Conservation (phyloP, 2,329 filamentous ascomycete species). For the Colletotrichum sp. region DNA sequence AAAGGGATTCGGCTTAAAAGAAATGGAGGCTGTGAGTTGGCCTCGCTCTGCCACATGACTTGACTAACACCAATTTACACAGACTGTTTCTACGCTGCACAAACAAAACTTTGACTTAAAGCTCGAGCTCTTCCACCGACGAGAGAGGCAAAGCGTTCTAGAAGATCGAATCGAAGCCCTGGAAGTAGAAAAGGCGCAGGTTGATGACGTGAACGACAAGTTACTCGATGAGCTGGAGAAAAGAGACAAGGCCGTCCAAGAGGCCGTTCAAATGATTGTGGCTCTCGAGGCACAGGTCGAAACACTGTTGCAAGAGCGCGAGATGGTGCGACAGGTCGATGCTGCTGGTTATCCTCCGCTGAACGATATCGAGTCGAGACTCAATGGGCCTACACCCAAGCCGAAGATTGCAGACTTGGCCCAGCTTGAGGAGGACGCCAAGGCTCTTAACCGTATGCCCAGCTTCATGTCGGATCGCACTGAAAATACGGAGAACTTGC, state of each 20-base stretch:
- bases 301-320: constrained; percentile 56
- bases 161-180: constrained; percentile 63
- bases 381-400: constrained; percentile 6
- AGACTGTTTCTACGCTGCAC: constrained; percentile 71
- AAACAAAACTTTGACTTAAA: constrained; percentile 83
- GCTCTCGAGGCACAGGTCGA: constrained; percentile 66
- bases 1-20: constrained; percentile 66
- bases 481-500: constrained; percentile 64
- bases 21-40: constrained; percentile 66
- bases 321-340: constrained; percentile 58
- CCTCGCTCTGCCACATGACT: background rate
- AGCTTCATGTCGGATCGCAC: constrained; percentile 68
- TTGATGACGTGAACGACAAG: constrained; percentile 63
- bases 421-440: constrained; percentile 34
- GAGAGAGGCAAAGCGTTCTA: constrained; percentile 65
- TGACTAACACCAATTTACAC: constrained; percentile 4
- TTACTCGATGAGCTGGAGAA: constrained; percentile 67
- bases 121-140: constrained; percentile 72
- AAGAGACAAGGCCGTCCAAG: constrained; percentile 72
- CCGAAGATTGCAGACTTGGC: constrained; percentile 24
- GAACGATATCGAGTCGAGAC: constrained; percentile 32
- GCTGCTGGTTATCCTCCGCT: constrained; percentile 39
- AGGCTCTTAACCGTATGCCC: constrained; percentile 61
- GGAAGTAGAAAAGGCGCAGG: constrained; percentile 57
- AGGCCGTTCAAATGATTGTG: constrained; percentile 74